phyloP scores from a whole-genome alignment of 371 early-diverging fungal species.

The Mortierella sp. region DNA sequence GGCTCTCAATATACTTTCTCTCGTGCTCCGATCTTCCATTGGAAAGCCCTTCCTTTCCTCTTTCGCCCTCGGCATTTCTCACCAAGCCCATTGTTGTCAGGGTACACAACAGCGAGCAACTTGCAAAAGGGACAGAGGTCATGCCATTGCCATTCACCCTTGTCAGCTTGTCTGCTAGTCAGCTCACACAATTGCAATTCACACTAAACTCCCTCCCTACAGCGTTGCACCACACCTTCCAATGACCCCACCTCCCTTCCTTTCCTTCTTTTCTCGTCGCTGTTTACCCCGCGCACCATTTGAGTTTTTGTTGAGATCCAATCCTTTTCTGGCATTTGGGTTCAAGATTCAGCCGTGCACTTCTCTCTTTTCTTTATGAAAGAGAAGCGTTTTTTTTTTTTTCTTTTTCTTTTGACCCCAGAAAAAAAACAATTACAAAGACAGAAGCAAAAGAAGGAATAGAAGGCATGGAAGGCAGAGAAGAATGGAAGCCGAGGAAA shows the following conservation, averaged over 20 bases:
- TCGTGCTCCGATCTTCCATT: neutral
- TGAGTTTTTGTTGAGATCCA: neutral
- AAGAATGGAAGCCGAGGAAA: neutral
- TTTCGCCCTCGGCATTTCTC: neutral
- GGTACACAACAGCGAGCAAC: neutral
- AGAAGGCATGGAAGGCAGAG: neutral
- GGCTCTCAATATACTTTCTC: neutral
- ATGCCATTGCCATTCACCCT: neutral
- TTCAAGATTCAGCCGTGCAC: constrained; percentile 13
- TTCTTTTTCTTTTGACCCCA: neutral
- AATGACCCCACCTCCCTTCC: neutral
- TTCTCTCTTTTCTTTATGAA: neutral
- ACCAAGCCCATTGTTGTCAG: neutral
- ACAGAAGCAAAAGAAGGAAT: neutral
- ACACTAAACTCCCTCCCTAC: neutral
- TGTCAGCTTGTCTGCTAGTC: too few species aligned
- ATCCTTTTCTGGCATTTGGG: neutral
- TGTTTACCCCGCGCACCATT: neutral
- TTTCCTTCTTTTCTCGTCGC: neutral
- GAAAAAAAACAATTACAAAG: neutral
- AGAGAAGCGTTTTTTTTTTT: neutral
- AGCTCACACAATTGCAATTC: neutral
- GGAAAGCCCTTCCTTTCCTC: neutral
- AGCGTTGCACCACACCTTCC: neutral
- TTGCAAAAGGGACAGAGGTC: neutral